Conservation (phyloP, 495 filamentous ascomycete genomes). For the Friedmanniomyces endolithicus region DNA sequence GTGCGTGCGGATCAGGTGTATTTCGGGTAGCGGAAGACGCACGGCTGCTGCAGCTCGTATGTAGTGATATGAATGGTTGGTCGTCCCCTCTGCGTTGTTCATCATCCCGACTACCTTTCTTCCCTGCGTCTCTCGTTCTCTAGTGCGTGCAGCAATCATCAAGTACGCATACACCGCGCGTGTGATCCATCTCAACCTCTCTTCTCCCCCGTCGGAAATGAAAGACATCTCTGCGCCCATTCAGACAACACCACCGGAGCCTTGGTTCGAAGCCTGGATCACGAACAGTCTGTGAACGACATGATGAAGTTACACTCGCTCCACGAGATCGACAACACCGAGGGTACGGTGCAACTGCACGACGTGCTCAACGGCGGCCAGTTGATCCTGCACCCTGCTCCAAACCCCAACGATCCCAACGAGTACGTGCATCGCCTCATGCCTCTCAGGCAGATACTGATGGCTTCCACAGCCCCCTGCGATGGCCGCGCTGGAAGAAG, state of each 20-base stretch:
- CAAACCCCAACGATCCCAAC: slow-evolving; percentile 22
- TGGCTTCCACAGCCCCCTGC: slow-evolving; percentile 21
- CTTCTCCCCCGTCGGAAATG: not conserved
- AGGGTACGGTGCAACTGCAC: slow-evolving; percentile 29
- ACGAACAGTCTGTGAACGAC: slow-evolving; percentile 3
- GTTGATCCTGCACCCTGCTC: slow-evolving; percentile 7
- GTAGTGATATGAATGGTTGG: not conserved
- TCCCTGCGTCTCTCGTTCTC: not conserved
- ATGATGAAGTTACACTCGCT: slow-evolving; percentile 20
- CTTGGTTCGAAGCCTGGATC: slow-evolving; percentile 13
- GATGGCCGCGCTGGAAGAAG: slow-evolving; percentile 30
- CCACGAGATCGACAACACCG: slow-evolving; percentile 26
- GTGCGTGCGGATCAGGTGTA: not conserved
- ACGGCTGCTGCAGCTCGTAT: not conserved
- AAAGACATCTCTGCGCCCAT: not conserved
- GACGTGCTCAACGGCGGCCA: slow-evolving; percentile 1
- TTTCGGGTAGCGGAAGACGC: not conserved
- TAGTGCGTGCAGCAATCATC: not conserved
- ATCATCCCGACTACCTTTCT: not conserved
- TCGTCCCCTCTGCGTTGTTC: not conserved
- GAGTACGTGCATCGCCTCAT: slow-evolving; percentile 3
- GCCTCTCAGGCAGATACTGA: not conserved
- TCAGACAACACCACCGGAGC: not conserved
- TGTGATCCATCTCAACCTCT: no score
- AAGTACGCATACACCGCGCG: not conserved